Percentiles rank a stretch among this genome's conserved stretches.
Evolutionary conservation across 306 rosid species (phyloP).

Genomic region (Erythrophleum fordii): DNA sequence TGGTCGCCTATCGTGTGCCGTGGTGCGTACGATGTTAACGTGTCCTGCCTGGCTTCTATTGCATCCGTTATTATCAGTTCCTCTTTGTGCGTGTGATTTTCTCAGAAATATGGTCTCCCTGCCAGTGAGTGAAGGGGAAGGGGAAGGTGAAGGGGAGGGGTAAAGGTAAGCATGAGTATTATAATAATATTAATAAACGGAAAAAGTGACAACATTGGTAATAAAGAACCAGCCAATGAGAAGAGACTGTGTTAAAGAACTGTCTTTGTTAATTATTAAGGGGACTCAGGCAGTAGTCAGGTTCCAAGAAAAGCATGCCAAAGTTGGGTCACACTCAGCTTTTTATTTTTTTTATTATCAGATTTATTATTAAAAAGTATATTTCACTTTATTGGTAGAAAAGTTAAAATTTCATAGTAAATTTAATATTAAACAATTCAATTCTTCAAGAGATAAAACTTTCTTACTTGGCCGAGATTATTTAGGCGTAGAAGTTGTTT

Average conservation of each 20-base stretch:
- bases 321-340: neutral
- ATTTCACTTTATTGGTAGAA: no score
- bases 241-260: slow-evolving; percentile 54
- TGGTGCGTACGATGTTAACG: slow-evolving; percentile 40
- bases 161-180: no score
- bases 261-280: slow-evolving; percentile 32
- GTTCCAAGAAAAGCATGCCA: neutral
- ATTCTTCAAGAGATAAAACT: neutral
- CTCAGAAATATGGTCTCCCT: slow-evolving; percentile 50
- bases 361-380: neutral
- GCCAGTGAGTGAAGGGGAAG: no score
- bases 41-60: neutral
- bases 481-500: no score
- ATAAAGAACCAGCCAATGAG: slow-evolving; percentile 51
- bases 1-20: slow-evolving; percentile 6
- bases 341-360: neutral
- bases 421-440: neutral
- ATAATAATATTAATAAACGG: no score
- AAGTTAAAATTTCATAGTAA: neutral
- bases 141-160: no score
- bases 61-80: neutral
- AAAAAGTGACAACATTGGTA: no score
- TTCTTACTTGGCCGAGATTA: no score
- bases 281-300: neutral
- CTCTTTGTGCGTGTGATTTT: no score